Percentiles rank a stretch among this genome's conserved stretches.
Evolutionary conservation across 768 basidiomycete species (phyloP).

Genomic region (Wakefieldia striispora): DNA sequence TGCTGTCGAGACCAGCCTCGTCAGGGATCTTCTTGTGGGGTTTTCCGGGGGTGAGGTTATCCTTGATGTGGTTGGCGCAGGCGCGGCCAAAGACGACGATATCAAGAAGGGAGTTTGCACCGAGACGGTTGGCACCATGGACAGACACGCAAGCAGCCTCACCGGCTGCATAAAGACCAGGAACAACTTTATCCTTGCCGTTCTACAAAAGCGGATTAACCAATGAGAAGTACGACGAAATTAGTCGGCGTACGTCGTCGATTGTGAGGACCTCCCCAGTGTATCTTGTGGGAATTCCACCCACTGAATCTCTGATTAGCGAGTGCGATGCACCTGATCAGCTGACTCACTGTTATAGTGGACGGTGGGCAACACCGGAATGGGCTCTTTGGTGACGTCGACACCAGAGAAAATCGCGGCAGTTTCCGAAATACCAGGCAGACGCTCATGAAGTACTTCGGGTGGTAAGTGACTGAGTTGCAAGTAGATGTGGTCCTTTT

Average conservation of each 20-base stretch:
- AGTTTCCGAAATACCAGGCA: conserved; percentile 99
- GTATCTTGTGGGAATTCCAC: conserved; percentile 98
- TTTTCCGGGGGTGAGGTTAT: conserved; percentile 84
- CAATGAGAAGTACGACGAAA: not conserved
- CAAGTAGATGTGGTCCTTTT: conserved; percentile 95
- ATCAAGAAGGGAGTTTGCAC: conserved; percentile 97
- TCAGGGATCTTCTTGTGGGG: conserved; percentile 87
- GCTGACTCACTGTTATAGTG: conserved; percentile 90
- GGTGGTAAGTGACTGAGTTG: conserved; percentile 97
- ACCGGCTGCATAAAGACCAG: conserved; percentile 96
- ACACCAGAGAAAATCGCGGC: conserved; percentile 99
- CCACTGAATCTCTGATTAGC: conserved; percentile 57
- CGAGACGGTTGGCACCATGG: conserved; percentile 98
- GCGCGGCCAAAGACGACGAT: conserved; percentile 99
- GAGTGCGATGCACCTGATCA: conserved; percentile 1
- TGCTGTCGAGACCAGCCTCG: conserved; percentile 79
- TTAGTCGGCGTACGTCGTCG: conserved; percentile 50
- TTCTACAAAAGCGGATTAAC: conserved; percentile 35
- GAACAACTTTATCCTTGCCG: conserved; percentile 92
- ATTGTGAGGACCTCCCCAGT: conserved; percentile 94
- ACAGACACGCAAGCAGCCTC: conserved; percentile 99
- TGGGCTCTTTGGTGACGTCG: conserved; percentile 99
- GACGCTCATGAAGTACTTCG: conserved; percentile 91
- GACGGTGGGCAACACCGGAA: conserved; percentile 96
- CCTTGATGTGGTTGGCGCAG: conserved; percentile 96